Conservation (phyloP, 208 protist species). For the Wallacemonas rigidus region DNA sequence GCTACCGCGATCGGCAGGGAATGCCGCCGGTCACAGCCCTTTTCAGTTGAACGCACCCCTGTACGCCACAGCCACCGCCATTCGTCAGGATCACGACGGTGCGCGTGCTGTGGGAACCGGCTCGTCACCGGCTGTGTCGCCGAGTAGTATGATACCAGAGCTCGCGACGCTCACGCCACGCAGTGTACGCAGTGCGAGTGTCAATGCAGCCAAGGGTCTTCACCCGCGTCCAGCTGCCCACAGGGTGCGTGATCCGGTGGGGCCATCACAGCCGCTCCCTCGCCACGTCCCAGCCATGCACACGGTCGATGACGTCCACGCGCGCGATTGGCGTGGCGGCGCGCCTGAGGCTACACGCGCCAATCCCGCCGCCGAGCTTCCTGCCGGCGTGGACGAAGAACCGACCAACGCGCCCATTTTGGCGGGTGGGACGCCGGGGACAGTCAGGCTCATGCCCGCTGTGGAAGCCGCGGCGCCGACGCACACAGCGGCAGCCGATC, state of each 20-base stretch:
- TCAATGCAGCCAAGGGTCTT: neutral
- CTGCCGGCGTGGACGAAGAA: neutral
- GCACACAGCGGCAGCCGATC: neutral
- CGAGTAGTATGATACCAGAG: conserved; percentile 41
- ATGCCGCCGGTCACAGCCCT: neutral
- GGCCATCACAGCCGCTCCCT: too few relatives aligned
- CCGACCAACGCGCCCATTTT: neutral
- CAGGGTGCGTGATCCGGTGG: too few relatives aligned
- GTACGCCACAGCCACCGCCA: neutral
- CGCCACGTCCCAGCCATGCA: too few relatives aligned
- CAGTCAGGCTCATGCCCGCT: neutral
- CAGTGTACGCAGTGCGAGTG: conserved; percentile 27
- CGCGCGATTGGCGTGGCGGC: neutral
- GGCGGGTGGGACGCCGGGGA: neutral
- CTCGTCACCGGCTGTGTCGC: neutral
- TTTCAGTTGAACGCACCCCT: neutral
- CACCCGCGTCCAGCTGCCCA: neutral
- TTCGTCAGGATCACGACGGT: too few relatives aligned
- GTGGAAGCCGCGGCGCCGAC: neutral
- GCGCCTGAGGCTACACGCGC: neutral
- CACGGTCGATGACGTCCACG: neutral
- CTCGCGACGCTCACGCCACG: conserved; percentile 39
- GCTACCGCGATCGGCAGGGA: neutral
- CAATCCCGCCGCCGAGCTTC: neutral
- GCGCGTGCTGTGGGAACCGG: too few relatives aligned